Evolutionary conservation across 495 filamentous ascomycete genomes (phyloP).

Genomic region (Glonium stellatum): DNA sequence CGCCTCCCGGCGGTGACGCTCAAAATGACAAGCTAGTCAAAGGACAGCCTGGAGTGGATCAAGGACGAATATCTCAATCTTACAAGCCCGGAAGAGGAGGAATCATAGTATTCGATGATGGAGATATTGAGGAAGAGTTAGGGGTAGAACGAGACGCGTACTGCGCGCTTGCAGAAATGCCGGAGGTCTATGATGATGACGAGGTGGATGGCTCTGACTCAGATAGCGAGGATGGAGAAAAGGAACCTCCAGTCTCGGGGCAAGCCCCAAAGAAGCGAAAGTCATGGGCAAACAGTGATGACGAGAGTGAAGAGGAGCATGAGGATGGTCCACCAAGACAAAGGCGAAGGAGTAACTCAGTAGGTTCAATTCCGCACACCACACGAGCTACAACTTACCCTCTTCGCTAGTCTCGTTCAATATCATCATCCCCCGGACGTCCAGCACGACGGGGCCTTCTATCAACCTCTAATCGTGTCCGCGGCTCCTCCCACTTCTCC

Average conservation of each 20-base stretch:
- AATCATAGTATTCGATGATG: slow-evolving; percentile 90
- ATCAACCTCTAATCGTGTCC: slow-evolving; percentile 13
- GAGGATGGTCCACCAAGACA: slow-evolving; percentile 66
- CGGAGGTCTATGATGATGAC: slow-evolving; percentile 69
- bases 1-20: slow-evolving; percentile 9
- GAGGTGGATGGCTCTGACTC: slow-evolving; percentile 34
- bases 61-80: slow-evolving; percentile 60
- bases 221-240: slow-evolving; percentile 17
- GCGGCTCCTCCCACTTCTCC: slow-evolving; percentile 41
- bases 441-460: slow-evolving; percentile 32
- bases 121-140: slow-evolving; percentile 89
- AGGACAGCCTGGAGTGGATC: slow-evolving; percentile 47
- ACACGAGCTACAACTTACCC: not conserved
- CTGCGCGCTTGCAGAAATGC: slow-evolving; percentile 77
- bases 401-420: slow-evolving; percentile 51
- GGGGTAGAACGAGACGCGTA: slow-evolving; percentile 69
- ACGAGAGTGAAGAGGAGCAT: slow-evolving; percentile 57
- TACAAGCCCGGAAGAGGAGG: slow-evolving; percentile 75
- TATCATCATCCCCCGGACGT: slow-evolving; percentile 42
- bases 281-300: slow-evolving; percentile 69
- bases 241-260: slow-evolving; percentile 19
- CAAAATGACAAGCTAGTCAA: slow-evolving; percentile 32
- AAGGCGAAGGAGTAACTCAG: slow-evolving; percentile 78
- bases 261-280: slow-evolving; percentile 63
- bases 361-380: slow-evolving; percentile 39